Evolutionary conservation across 2,329 filamentous ascomycete genomes (phyloP), one percentile per base, ranked within the genome.

Genomic region (Remersonia thermophila): DNA sequence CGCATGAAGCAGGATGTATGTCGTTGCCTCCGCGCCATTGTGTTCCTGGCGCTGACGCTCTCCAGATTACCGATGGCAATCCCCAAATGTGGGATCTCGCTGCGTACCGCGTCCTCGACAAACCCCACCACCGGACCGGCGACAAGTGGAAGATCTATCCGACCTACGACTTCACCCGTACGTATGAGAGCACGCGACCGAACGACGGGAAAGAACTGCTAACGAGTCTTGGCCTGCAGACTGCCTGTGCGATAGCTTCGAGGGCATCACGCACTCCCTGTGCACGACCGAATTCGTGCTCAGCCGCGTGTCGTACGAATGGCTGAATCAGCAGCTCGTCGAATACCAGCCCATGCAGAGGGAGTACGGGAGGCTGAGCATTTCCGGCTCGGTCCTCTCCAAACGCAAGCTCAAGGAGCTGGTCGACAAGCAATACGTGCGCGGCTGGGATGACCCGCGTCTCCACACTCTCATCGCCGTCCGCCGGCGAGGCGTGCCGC

Each of bases 1-100:
- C 78, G 89, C 42, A 95, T 96, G 87, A 93, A 93, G 65, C 84
- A 93, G 67, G 73, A 85, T 45, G 43, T 46, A 40, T 4, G 43
- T 34, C 14, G n/a, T n/a, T n/a, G n/a, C n/a, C 9, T 5, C 33
- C 30, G 16, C 6, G 2, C 7, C 14, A 4, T 2, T 3, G 8
- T 3, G 4, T 13, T 20, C 7, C 10, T 6, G n/a, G 32, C 5
- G 27, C 39, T 44, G 15, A 44, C 35, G 4, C 1, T 12, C 20
- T 9, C 14, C 25, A 46, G 39, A 83, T 84, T 44, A 73, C 74
- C 34, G 79, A 80, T 49, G 79, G 80, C 20, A 95, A 95, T 56
- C 86, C 87, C 6, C 84, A 93, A 59, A 87, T 94, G 83, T 95
- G 89, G 89, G 89, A 96, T 65, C 62, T 94, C 36, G 83, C 83